These are phyloP conservation scores for Cotoneaster glaucophyllus DNA, from an alignment of 306 rosid genomes.

Conservation along the genomic window DNA sequence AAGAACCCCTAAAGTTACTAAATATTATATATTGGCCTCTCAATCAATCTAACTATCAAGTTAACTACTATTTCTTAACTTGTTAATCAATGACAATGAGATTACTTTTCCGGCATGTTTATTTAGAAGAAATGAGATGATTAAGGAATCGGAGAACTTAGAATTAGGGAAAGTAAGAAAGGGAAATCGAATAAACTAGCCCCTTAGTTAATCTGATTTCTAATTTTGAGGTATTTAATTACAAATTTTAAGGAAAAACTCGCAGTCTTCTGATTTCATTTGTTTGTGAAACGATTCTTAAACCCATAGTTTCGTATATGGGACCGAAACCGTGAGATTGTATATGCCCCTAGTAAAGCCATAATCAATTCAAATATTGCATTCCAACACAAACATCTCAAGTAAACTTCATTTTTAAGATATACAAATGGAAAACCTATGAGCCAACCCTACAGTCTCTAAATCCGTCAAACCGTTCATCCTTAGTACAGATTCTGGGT, in stretches of 20 bases:
- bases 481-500: conserved; percentile 26
- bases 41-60: too few species aligned
- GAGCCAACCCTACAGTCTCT: conserved; percentile 10
- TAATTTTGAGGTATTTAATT: too few species aligned
- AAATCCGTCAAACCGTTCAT: conserved; percentile 11
- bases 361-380: not conserved
- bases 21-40: not conserved
- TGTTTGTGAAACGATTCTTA: too few species aligned
- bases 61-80: too few species aligned
- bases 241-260: too few species aligned
- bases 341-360: not conserved
- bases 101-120: too few species aligned
- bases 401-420: conserved; percentile 17
- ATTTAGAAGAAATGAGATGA: too few species aligned
- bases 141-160: too few species aligned
- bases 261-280: too few species aligned
- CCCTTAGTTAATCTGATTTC: too few species aligned
- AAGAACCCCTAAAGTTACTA: not conserved
- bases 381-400: not conserved
- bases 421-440: conserved; percentile 35
- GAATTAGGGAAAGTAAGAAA: not conserved
- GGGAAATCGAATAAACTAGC: not conserved
- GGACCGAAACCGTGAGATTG: not conserved
- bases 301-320: too few species aligned
- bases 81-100: too few species aligned